Base-by-base conservation (phyloP, 345 rosid species). In the Toxicodendron radicans region DNA sequence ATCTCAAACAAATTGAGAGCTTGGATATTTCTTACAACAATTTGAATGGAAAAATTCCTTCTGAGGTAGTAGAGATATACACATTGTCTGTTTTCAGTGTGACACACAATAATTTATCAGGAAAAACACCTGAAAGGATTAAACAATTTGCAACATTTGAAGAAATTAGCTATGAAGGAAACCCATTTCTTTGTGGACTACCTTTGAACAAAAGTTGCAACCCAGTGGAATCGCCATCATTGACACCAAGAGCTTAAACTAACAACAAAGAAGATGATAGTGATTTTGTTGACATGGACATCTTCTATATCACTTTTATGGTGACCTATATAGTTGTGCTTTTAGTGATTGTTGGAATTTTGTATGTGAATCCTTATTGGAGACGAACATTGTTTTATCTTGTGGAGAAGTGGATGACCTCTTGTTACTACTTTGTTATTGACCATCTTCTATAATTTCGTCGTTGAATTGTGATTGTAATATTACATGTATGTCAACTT, bases 1-100 rank as follows among this genome's bases (percentile, higher is more conserved):
- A 63, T 20, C 7, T 85, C 5, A 46, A 24, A 51, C 54, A 51
- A 51, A 3, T 10, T 77, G 87, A 85, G 64, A 85, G 85, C 10
- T 62, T 84, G 58, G 88, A 82, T 60, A 62, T 51, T 51, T 51
- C 54, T 16, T 5, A 51, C 11, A 51, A 51, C 54, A 51, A 53
- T 18, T 78, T 84, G 66, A 21, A 1, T 0, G 80, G 86, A 2
- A 2, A 32, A 20, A 73, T 84, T 13, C 82, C 87, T 33, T 64
- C 80, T 1, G 23, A 63, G 3, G 48, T 87, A 6, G 24, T 53
- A 4, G 57, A 77, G 53, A 43, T 84, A 87, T 21, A 58, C 10
- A 1, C 30, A 2, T 58, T 58, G 33, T 11, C 33, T 7, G 5
- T 23, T 23, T 58, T 58, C 0, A 58, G 7, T 21, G 61, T 23